A percentile compares a stretch with the other conserved stretches of the same genome.
Evolutionary conservation across 2,329 filamentous ascomycete genomes (phyloP).

Genomic region (Pseudogymnoascus sp.): DNA sequence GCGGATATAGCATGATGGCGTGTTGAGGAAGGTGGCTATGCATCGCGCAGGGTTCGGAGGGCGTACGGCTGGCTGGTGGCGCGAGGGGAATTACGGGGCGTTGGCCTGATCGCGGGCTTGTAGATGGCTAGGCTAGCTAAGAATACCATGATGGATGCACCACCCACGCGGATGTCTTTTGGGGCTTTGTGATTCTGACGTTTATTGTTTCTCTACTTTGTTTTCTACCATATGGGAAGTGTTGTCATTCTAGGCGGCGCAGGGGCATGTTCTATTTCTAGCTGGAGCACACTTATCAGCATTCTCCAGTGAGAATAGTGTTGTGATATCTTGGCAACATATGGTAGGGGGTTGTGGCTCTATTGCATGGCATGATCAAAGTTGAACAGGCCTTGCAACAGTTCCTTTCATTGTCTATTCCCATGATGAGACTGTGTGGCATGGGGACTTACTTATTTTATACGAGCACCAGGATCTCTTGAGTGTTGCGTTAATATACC

Average conservation of each 20-base stretch:
- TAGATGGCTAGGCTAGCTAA: constrained; percentile 8
- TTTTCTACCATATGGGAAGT: not conserved
- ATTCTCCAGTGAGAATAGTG: not conserved
- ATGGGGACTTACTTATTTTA: not conserved
- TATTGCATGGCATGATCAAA: not conserved
- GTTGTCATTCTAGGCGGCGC: not conserved
- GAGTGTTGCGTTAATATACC: not conserved
- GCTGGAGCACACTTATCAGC: not conserved
- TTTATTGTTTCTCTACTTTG: not conserved
- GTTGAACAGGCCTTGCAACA: not conserved
- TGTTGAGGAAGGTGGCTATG: constrained; percentile 4
- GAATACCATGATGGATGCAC: constrained; percentile 9
- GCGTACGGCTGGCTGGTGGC: constrained; percentile 3
- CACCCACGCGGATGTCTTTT: not conserved
- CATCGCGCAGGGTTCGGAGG: constrained; percentile 1
- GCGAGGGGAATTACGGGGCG: constrained; percentile 1
- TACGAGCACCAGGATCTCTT: not conserved
- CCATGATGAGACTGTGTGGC: not conserved
- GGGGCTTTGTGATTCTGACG: not conserved
- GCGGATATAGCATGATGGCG: constrained; percentile 8
- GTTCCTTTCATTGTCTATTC: not conserved
- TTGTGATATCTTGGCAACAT: not conserved
- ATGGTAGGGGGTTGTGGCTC: not conserved
- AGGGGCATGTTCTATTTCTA: not conserved
- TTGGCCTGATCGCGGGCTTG: constrained; percentile 7